A percentile compares a stretch with the other conserved stretches of the same genome.
These are phyloP conservation scores for Kalmanozyma brasiliensis DNA, from an alignment of 1,284 basidiomycete species.

Conservation along the genomic window DNA sequence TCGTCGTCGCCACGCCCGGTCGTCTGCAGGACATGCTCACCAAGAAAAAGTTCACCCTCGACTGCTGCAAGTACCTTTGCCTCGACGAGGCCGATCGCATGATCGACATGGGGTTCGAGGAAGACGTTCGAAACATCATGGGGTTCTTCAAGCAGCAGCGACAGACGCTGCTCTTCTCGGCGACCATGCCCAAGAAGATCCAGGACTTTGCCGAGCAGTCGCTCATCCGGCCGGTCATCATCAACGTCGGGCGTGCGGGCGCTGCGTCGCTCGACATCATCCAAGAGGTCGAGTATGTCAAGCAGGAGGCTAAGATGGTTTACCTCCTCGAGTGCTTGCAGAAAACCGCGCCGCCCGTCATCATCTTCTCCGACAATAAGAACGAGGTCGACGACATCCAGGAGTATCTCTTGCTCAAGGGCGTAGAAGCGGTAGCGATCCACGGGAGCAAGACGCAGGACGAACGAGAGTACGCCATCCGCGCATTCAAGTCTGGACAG, in stretches of 20 bases:
- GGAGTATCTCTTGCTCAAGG: conserved; percentile 94
- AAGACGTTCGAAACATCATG: conserved; percentile 98
- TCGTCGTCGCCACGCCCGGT: conserved; percentile 83
- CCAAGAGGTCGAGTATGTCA: conserved; percentile 98
- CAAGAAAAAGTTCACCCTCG: conserved; percentile 89
- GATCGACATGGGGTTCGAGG: conserved; percentile 99
- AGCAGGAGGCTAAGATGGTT: conserved; percentile 99
- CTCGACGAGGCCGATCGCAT: conserved; percentile 99
- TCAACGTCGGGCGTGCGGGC: conserved; percentile 97
- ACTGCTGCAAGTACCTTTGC: conserved; percentile 83
- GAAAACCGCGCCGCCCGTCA: conserved; percentile 97
- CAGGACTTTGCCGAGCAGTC: conserved; percentile 98
- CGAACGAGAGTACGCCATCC: conserved; percentile 98
- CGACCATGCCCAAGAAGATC: conserved; percentile 98
- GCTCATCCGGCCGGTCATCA: conserved; percentile 88
- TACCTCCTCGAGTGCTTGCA: conserved; percentile 96
- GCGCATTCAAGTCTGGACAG: conserved; percentile 92
- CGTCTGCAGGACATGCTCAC: conserved; percentile 75
- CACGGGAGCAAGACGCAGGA: conserved; percentile 98
- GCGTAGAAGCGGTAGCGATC: conserved; percentile 97
- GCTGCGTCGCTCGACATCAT: conserved; percentile 96
- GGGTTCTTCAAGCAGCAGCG: conserved; percentile 96
- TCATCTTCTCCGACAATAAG: conserved; percentile 98
- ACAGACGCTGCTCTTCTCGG: conserved; percentile 95
- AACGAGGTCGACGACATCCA: conserved; percentile 99